These are phyloP conservation scores for Exophiala sp. DNA, from an alignment of 2,329 filamentous ascomycete genomes.

Conservation along the genomic window DNA sequence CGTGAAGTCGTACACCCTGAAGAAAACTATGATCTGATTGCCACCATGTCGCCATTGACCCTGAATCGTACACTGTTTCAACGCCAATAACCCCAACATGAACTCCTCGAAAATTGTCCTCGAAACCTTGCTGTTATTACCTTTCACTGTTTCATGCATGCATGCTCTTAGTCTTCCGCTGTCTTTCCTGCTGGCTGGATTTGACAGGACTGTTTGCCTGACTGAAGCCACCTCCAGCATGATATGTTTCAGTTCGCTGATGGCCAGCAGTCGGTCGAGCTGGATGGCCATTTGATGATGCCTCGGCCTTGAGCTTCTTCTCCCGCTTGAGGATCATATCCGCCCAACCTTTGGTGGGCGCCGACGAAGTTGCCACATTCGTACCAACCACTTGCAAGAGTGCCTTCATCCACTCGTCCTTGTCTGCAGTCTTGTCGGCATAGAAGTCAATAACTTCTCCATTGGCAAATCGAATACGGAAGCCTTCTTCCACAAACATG, in stretches of 20 bases:
- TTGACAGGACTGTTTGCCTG: conserved; percentile 27
- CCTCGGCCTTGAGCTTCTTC: conserved; percentile 29
- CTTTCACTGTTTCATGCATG: conserved; percentile 11
- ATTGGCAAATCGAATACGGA: conserved; percentile 97
- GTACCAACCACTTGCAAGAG: conserved; percentile 68
- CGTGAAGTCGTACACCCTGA: conserved; percentile 17
- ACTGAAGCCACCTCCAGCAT: conserved; percentile 18
- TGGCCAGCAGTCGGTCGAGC: conserved; percentile 21
- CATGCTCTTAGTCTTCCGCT: conserved; percentile 29
- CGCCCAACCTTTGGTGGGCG: conserved; percentile 56
- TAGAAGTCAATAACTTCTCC: conserved; percentile 99
- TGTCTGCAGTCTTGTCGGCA: conserved; percentile 80
- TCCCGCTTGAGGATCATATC: conserved; percentile 56
- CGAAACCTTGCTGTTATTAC: background rate
- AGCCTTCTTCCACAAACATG: conserved; percentile 99
- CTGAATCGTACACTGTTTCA: background rate
- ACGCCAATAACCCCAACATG: conserved; percentile 1
- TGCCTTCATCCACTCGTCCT: conserved; percentile 92
- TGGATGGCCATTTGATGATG: conserved; percentile 1
- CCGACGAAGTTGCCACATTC: conserved; percentile 29
- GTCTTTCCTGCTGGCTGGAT: conserved; percentile 13
- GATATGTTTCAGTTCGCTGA: conserved; percentile 28
- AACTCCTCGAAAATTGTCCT: background rate
- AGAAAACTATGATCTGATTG: background rate
- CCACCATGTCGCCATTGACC: background rate